Base-by-base conservation (phyloP, 495 filamentous ascomycete genomes). In the Aspergillus taichungensis region DNA sequence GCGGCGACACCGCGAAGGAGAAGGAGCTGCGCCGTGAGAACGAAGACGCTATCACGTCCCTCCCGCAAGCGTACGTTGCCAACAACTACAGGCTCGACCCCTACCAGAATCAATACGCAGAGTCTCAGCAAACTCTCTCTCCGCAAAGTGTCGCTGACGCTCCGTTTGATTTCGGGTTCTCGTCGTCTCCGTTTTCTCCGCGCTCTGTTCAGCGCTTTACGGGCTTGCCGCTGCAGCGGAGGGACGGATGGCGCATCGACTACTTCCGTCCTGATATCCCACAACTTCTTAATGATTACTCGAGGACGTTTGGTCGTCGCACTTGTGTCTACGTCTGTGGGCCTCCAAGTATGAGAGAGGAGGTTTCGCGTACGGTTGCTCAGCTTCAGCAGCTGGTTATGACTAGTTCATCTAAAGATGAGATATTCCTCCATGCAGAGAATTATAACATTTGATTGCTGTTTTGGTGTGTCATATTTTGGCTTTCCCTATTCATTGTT, bases 261-360 rank as follows among this genome's bases (percentile, higher is more conserved):
- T 96, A 95, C 62, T 88, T 86, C n/a, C 80, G 92, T 0, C 91
- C 91, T 0, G 80, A 94, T 49, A 74, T 97, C 28, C 80, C 85
- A 2, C 84, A 83, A 59, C 88, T 94, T 75, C 73, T 97, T 30
- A 78, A 75, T 42, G 79, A 88, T 43, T 83, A 85, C 73, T 87
- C 87, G 0, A 76, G 83, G 34, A 82, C 77, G 30, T 85, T 94
- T 42, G 91, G 91, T 6, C 69, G 84, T 42, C 70, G 90, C 43
- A 88, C 90, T 0, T 94, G 91, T 52, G 86, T 96, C 8, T 96
- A 92, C 59, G 91, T 97, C 30, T 95, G 91, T 54, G 88, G 92
- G 0, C 88, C 91, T 27, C 83, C 87, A 13, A 67, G 74, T 40
- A 94, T 97, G 88, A 71, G 94, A 37, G 77, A 87, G 3, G 88